Base-by-base conservation (phyloP, 2,329 filamentous ascomycete species). In the Trichoderma koningii region DNA sequence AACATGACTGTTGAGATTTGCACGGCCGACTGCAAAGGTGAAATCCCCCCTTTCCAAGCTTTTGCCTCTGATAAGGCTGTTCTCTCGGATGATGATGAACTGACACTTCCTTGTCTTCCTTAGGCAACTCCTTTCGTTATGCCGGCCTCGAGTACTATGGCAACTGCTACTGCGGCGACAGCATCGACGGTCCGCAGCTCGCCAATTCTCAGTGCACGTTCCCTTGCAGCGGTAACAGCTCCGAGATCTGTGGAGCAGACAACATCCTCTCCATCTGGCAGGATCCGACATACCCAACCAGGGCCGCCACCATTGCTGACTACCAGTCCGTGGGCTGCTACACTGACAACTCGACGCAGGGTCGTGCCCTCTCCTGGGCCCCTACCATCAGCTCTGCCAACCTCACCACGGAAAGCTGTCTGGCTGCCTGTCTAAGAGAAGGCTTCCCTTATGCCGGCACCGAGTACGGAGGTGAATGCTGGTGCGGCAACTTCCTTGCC, bases 301-400 rank as follows among this genome's bases (percentile, higher is more conserved):
- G 76, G 66, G 81, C 82, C 57, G 73, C 82, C 28, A 81, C 80
- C 26, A 77, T 82, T 51, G 77, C 78, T 61, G 79, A 81, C 52
- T 91, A 87, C 79, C 77, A 78, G 50, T 82, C 85, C 68, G 73
- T 83, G n/a, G 88, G 88, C 63, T 91, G 88, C 77, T 89, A 83
- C 70, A 79, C 77, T 30, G 83, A 85, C 67, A 71, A 77, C 63
- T 76, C 76, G 21, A 67, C 67, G 55, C 68, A 76, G 59, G 78
- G 80, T 47, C 79, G 78, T 55, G 78, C 83, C 28, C 76, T 85
- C 53, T 76, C 76, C 28, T 83, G 80, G 71, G 74, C 74, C 21
- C 76, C 80, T 71, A 69, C 74, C 47, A 66, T 83, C 17, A 71
- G 77, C 34, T 65, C 70, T 15, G 67, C 70, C 19, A 71, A 68